Evolutionary conservation across 192 early-diverging fungal genomes (phyloP).

Genomic region (Obelidium mucronatum): DNA sequence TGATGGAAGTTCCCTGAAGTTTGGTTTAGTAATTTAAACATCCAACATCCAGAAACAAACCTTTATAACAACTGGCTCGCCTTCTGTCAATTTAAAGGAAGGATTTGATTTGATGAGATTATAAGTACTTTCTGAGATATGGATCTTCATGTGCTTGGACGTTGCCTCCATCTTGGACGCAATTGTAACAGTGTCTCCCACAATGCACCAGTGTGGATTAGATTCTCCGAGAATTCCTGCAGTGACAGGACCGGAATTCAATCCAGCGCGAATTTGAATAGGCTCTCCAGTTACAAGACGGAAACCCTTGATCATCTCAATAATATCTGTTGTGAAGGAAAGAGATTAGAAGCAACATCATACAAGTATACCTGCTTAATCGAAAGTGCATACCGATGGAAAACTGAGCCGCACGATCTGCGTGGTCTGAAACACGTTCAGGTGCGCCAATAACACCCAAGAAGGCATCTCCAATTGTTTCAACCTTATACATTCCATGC

Average conservation of each 20-base stretch:
- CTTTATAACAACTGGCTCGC: constrained; percentile 22
- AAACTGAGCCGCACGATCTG: constrained; percentile 36
- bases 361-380: background rate
- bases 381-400: constrained; percentile 16
- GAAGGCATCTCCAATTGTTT: constrained; percentile 54
- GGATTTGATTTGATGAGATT: constrained; percentile 10
- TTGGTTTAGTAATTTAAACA: background rate
- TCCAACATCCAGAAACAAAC: background rate
- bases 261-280: constrained; percentile 53
- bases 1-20: background rate
- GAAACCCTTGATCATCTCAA: constrained; percentile 47
- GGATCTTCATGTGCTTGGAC: constrained; percentile 50
- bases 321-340: no score
- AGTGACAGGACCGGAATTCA: constrained; percentile 53
- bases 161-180: constrained; percentile 59
- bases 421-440: constrained; percentile 37
- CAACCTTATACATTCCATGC: constrained; percentile 55
- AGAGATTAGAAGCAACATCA: no score
- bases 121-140: constrained; percentile 49
- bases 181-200: constrained; percentile 56
- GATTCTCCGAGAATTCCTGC: constrained; percentile 53
- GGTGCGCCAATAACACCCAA: constrained; percentile 35
- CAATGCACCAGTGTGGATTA: constrained; percentile 55
- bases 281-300: constrained; percentile 43
- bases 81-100: background rate